Conservation (phyloP, 345 rosid genomes). For the Moricandia moricandioides region DNA sequence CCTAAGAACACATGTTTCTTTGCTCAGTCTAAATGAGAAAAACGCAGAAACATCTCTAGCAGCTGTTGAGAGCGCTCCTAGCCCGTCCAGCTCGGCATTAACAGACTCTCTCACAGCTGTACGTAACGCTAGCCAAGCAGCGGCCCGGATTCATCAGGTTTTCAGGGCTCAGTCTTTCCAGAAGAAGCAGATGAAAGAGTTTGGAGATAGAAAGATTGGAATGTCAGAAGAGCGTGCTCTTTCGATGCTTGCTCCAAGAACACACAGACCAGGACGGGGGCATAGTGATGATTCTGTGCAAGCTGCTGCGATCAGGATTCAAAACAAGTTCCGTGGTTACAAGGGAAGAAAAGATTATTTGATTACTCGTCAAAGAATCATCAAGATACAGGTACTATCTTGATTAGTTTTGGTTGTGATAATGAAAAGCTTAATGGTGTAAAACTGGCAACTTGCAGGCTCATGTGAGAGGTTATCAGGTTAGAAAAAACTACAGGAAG, state of each 20-base stretch:
- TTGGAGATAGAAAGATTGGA: constrained; percentile 49
- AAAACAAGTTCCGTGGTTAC: constrained; percentile 51
- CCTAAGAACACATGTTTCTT: constrained; percentile 53
- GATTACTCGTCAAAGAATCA: constrained; percentile 68
- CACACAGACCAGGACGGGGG: constrained; percentile 43
- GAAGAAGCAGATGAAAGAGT: constrained; percentile 67
- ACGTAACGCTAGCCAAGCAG: constrained; percentile 82
- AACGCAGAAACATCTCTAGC: constrained; percentile 41
- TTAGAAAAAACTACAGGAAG: constrained; percentile 73
- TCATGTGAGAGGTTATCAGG: constrained; percentile 88
- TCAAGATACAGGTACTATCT: constrained; percentile 74
- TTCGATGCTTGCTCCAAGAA: constrained; percentile 59
- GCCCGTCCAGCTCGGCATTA: constrained; percentile 45
- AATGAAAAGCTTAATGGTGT: background rate
- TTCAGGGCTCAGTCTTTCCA: constrained; percentile 93
- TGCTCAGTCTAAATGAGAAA: constrained; percentile 52
- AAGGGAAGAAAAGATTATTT: constrained; percentile 84
- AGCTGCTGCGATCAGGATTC: constrained; percentile 54
- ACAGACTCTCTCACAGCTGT: constrained; percentile 83
- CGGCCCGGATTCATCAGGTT: constrained; percentile 83
- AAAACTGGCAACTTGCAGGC: constrained; percentile 55
- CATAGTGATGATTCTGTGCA: constrained; percentile 62
- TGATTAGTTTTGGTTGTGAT: background rate
- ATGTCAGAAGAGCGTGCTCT: constrained; percentile 71
- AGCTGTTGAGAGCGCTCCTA: constrained; percentile 39